Conservation (phyloP, 1,284 basidiomycete genomes). For the Sparassis latifolia region DNA sequence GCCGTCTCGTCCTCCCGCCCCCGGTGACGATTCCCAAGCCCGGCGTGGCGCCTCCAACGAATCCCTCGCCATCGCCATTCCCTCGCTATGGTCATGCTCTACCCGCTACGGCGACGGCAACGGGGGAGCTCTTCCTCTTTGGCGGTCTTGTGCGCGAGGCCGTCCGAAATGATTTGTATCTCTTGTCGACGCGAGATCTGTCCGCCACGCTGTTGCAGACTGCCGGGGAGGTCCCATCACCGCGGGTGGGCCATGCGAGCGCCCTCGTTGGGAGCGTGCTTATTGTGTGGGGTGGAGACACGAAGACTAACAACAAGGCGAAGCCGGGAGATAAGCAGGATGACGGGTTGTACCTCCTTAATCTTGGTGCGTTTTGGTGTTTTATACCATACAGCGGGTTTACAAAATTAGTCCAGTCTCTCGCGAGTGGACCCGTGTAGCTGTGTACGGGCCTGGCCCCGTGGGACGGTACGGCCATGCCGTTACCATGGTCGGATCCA, state of each 20-base stretch:
- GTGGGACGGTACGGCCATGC: slow-evolving; percentile 95
- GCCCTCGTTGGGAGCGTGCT: slow-evolving; percentile 94
- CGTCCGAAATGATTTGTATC: slow-evolving; percentile 92
- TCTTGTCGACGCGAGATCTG: slow-evolving; percentile 78
- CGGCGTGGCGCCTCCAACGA: slow-evolving; percentile 48
- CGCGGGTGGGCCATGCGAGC: slow-evolving; percentile 93
- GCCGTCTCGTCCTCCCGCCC: slow-evolving; percentile 59
- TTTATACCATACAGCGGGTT: background rate
- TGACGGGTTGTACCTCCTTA: slow-evolving; percentile 92
- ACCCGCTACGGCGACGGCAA: slow-evolving; percentile 75
- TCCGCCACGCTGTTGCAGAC: slow-evolving; percentile 80
- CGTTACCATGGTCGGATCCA: slow-evolving; percentile 87
- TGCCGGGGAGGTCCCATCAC: slow-evolving; percentile 83
- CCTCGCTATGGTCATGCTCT: slow-evolving; percentile 96
- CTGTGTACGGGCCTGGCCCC: slow-evolving; percentile 70
- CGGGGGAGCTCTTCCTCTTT: slow-evolving; percentile 93
- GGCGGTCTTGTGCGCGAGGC: slow-evolving; percentile 93
- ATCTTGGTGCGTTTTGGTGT: slow-evolving; percentile 63
- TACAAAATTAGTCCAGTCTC: slow-evolving; percentile 44
- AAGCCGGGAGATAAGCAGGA: slow-evolving; percentile 81
- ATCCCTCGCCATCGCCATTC: slow-evolving; percentile 80
- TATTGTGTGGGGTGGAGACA: slow-evolving; percentile 98
- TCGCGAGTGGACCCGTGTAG: slow-evolving; percentile 91
- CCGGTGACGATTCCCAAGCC: slow-evolving; percentile 59
- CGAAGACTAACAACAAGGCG: slow-evolving; percentile 66